These are phyloP conservation scores for Anthracocystis walkeri DNA, from an alignment of 1,284 basidiomycete species.

Conservation along the genomic window DNA sequence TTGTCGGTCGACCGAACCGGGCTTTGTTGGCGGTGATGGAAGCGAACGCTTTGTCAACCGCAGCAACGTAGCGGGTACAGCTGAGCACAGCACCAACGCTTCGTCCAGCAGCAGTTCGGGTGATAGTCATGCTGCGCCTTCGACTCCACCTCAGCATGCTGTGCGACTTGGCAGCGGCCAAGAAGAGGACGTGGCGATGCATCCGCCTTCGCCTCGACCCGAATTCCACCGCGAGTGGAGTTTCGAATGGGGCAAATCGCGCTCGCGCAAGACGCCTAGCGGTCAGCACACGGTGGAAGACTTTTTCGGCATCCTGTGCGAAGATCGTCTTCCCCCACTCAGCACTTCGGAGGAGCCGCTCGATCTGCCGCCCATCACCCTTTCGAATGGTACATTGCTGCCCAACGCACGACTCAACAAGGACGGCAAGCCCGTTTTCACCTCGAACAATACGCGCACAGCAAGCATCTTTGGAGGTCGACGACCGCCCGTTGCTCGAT, in stretches of 20 bases:
- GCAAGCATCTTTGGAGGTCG: conserved; percentile 34
- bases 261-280: conserved; percentile 16
- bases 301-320: conserved; percentile 60
- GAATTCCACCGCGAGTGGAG: conserved; percentile 63
- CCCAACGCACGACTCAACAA: conserved; percentile 37
- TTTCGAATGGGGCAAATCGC: conserved; percentile 45
- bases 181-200: conserved; percentile 2
- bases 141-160: conserved; percentile 33
- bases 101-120: conserved; percentile 42
- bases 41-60: neutral
- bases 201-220: conserved; percentile 44
- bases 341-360: conserved; percentile 49
- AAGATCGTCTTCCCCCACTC: conserved; percentile 49
- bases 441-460: neutral
- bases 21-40: neutral
- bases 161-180: neutral
- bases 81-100: conserved; percentile 28
- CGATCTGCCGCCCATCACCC: conserved; percentile 60
- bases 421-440: conserved; percentile 27
- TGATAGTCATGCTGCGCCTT: conserved; percentile 46
- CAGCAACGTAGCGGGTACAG: neutral
- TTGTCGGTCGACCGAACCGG: conserved; percentile 15
- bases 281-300: conserved; percentile 49
- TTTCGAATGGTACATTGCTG: conserved; percentile 29
- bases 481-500: conserved; percentile 55